Evolutionary conservation across 139 green algal genomes (phyloP).

Genomic region (Pleodorina starrii): DNA sequence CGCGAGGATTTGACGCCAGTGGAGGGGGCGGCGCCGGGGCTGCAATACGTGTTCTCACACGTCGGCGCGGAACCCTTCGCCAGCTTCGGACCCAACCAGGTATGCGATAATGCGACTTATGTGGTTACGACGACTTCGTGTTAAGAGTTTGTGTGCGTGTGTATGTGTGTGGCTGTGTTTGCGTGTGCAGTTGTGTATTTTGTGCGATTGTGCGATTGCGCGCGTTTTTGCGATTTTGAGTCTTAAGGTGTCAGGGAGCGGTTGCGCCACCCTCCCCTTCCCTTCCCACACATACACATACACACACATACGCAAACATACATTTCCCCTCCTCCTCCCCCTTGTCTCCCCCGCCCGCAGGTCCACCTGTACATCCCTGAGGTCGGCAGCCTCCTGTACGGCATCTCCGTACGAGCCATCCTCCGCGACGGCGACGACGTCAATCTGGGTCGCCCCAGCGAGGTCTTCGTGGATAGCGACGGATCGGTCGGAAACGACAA

Average conservation of each 20-base stretch:
- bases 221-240: too few relatives aligned
- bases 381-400: constrained; percentile 52
- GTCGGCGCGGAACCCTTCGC: neutral
- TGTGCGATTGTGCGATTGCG: too few relatives aligned
- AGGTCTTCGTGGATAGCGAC: constrained; percentile 69
- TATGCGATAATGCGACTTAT: neutral
- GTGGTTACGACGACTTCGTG: neutral
- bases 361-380: constrained; percentile 69
- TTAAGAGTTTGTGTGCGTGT: neutral
- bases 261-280: too few relatives aligned
- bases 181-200: neutral
- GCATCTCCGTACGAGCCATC: constrained; percentile 59
- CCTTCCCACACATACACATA: too few relatives aligned
- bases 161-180: neutral
- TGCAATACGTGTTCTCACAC: constrained; percentile 45
- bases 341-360: constrained; percentile 30
- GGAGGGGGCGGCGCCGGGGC: neutral
- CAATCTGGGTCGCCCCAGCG: constrained; percentile 14
- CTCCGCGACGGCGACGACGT: constrained; percentile 65
- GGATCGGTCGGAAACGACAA: constrained; percentile 49
- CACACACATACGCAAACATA: too few relatives aligned
- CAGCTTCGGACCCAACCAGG: constrained; percentile 47
- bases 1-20: neutral
- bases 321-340: neutral
- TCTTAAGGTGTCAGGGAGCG: too few relatives aligned